phyloP scores from a whole-genome alignment of 352 stramenopile species.

The Phytophthora cajani region DNA sequence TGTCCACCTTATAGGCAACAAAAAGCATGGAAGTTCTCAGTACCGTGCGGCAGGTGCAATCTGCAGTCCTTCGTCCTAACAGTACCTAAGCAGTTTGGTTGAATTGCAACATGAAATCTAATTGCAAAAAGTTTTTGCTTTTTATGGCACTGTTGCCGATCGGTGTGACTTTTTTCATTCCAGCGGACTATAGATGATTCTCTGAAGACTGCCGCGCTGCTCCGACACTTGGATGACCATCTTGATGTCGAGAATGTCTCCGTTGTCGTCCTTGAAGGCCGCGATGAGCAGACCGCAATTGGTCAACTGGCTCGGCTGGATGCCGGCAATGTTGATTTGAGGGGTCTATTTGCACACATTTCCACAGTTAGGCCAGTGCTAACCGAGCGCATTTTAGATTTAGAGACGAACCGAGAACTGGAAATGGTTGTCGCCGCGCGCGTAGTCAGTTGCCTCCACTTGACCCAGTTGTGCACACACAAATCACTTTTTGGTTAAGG shows the following conservation, averaged over 20 bases:
- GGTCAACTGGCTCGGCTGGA: slow-evolving; percentile 83
- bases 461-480: slow-evolving; percentile 71
- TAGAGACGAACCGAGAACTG: slow-evolving; percentile 77
- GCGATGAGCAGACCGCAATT: slow-evolving; percentile 90
- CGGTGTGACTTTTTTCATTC: slow-evolving; percentile 52
- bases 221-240: slow-evolving; percentile 91
- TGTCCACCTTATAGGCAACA: slow-evolving; percentile 29
- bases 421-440: slow-evolving; percentile 77
- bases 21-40: slow-evolving; percentile 52
- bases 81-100: slow-evolving; percentile 20
- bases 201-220: slow-evolving; percentile 70
- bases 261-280: slow-evolving; percentile 75
- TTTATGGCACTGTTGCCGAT: slow-evolving; percentile 1
- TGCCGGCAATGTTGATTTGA: slow-evolving; percentile 74
- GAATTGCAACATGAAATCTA: neutral
- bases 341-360: slow-evolving; percentile 42
- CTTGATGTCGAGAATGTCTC: slow-evolving; percentile 86
- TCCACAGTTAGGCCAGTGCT: neutral
- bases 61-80: slow-evolving; percentile 33
- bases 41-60: slow-evolving; percentile 48
- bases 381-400: slow-evolving; percentile 3
- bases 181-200: slow-evolving; percentile 90
- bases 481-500: slow-evolving; percentile 40
- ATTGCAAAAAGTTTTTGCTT: neutral
- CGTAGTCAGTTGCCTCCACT: slow-evolving; percentile 71